Percentiles rank a stretch among this genome's conserved stretches.
Conservation (phyloP, 2,329 filamentous ascomycete species). For the Aspergillus sp. region DNA sequence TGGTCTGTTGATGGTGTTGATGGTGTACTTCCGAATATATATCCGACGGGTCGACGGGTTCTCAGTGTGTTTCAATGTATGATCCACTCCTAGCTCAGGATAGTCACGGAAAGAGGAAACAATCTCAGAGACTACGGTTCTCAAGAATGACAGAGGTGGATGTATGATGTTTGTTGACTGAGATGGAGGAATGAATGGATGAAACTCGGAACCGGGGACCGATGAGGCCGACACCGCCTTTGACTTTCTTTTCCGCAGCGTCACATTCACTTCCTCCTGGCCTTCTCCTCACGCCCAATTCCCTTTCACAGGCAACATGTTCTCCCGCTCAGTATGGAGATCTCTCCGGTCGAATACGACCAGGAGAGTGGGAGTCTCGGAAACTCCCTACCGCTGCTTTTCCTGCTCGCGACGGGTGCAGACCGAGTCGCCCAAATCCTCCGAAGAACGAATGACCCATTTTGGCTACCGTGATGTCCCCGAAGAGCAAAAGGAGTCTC, state of each 20-base stretch:
- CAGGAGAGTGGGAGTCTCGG: constrained; percentile 24
- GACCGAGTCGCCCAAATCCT: constrained; percentile 36
- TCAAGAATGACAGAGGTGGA: not conserved
- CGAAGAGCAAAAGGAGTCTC: constrained; percentile 72
- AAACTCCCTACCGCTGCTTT: constrained; percentile 48
- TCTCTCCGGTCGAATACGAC: constrained; percentile 34
- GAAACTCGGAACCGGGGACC: not conserved
- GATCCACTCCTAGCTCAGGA: too few relatives aligned
- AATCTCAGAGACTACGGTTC: too few relatives aligned
- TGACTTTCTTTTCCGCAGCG: not conserved
- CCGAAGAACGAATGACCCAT: constrained; percentile 67
- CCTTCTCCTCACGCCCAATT: not conserved
- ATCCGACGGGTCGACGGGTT: too few relatives aligned
- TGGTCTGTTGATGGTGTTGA: too few relatives aligned
- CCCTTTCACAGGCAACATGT: constrained; percentile 21
- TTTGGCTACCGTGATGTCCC: constrained; percentile 87
- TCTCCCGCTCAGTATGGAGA: constrained; percentile 36
- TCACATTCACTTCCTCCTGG: not conserved
- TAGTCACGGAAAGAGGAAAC: too few relatives aligned
- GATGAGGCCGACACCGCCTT: not conserved
- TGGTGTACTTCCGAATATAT: too few relatives aligned
- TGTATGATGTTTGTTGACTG: not conserved
- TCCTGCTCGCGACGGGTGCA: constrained; percentile 48
- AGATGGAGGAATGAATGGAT: too few relatives aligned
- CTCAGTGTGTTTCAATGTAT: too few relatives aligned